Percentiles rank a stretch among this genome's conserved stretches.
phyloP scores from a whole-genome alignment of 129 eudicot genomes.

The Flaveria brownii region DNA sequence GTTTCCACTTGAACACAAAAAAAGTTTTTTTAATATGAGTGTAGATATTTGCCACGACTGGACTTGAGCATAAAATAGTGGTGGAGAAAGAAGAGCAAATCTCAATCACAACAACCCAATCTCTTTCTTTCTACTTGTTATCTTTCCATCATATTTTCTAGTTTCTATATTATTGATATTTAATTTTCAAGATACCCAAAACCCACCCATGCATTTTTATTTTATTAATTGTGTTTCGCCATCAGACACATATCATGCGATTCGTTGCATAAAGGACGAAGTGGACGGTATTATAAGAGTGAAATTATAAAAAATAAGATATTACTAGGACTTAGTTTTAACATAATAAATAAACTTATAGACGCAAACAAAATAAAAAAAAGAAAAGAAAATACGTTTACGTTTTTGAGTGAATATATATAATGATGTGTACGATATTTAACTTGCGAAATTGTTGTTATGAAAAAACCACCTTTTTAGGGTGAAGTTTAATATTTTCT shows the following conservation, averaged over 20 bases:
- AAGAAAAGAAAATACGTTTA: not conserved
- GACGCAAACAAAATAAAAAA: not conserved
- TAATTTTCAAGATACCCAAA: not conserved
- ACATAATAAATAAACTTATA: not conserved
- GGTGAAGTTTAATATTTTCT: too few relatives aligned
- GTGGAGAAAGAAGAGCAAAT: slow-evolving; percentile 31
- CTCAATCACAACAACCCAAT: slow-evolving; percentile 45
- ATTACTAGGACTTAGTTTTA: too few relatives aligned
- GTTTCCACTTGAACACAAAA: too few relatives aligned
- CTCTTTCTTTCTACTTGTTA: slow-evolving; percentile 31
- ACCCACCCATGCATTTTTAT: not conserved
- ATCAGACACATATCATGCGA: not conserved
- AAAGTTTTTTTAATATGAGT: not conserved
- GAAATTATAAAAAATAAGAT: not conserved
- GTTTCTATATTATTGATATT: not conserved
- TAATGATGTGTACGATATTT: too few relatives aligned
- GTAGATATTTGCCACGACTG: slow-evolving; percentile 41
- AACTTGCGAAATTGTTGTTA: too few relatives aligned
- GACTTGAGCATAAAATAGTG: slow-evolving; percentile 26
- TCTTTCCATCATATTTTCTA: not conserved
- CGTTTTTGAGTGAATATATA: not conserved
- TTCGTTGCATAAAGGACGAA: slow-evolving; percentile 22
- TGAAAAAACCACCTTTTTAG: too few relatives aligned
- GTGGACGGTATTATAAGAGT: not conserved
- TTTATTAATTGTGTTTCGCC: not conserved